Base-by-base conservation (phyloP, 2,329 filamentous ascomycete species). In the Exserohilum rostratum region DNA sequence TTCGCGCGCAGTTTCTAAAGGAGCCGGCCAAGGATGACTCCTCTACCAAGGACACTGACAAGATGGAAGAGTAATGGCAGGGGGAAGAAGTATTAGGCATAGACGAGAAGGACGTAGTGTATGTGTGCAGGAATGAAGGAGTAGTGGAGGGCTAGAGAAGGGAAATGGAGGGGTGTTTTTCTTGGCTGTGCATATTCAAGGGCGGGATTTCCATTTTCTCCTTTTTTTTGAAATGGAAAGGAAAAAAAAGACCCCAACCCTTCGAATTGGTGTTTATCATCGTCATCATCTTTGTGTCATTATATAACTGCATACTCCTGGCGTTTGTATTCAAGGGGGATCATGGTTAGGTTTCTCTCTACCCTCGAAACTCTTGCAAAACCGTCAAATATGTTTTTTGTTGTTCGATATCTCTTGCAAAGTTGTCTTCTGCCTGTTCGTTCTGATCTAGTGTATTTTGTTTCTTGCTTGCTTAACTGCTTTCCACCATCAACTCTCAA, bases 1-100 rank as follows among this genome's bases (percentile, higher is more conserved):
- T 86, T 69, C 79, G 82, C 50, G 77, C 77, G 29, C 79, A 85
- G 79, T 76, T 85, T 43, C 71, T 80, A 59, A 77, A 72, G 37
- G 71, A 70, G 48, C 60, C 65, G 25, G 57, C 58, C 1, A 66
- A 65, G 49, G 57, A 62, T 7, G 22, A 25, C 22, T 25, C 22
- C 3, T 34, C 35, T 5, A 58, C 55, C 31, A 58, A 60, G 13
- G 53, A 61, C 22, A 61, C 61, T 17, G 68, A 68, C 17, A 67
- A 57, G 49, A 64, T 64, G 57, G 61, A 64, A 45, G 64, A 64
- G 43, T 68, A 66, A 66, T 65, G 60, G 59, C 43, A 62, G 58
- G 34, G n/a, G 34, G 15, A 25, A 25, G 22, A 7, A 4, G 22
- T 4, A 25, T 25, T 25, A 5, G 22, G 7, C 4, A 7, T 25